Base-by-base conservation (phyloP, 441 rosid genomes). In the Manihot esculenta region DNA sequence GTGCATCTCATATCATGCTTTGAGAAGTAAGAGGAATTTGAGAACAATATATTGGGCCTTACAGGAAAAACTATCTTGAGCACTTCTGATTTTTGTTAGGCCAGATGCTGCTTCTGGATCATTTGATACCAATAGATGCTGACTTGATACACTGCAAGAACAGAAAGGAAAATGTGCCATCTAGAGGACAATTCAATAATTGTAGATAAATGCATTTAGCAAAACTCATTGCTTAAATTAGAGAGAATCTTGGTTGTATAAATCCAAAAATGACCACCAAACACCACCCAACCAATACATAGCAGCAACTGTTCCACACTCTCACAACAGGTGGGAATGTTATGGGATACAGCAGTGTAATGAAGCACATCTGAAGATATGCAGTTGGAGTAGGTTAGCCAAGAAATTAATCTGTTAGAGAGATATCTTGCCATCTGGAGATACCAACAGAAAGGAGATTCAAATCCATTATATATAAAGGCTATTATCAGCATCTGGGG, bases 71-170 rank as follows among this genome's bases (percentile, higher is more conserved):
- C 64, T n/a, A 44, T 66, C 78, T 62, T 75, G 73, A 57, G 72
- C 30, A 54, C 77, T 68, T 69, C 24, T 67, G 59, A 66, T 68
- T 69, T 71, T 79, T 68, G 76, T 73, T 45, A 70, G 61, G 71
- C 74, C 79, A 72, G 72, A 75, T 59, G 79, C 83, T 48, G 69
- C 59, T 45, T 76, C 79, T 55, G 45, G 68, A 69, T 68, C 75
- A 63, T 78, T 79, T 48, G 82, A 75, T 24, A 18, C 57, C 2
- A 48, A 66, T 24, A 62, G 66, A 53, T 33, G 54, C 49, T 63
- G 75, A 72, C 73, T 76, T 59, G 76, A 71, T 76, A 66, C 62
- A 74, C 87, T 87, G 79, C 78, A 79, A 76, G 66, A 78, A 66
- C 62, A 65, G 77, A 69, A 23, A 44, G 55, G 53, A 21, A 48